Evolutionary conservation across 495 filamentous ascomycete genomes (phyloP).

Genomic region (Extremus antarcticus): DNA sequence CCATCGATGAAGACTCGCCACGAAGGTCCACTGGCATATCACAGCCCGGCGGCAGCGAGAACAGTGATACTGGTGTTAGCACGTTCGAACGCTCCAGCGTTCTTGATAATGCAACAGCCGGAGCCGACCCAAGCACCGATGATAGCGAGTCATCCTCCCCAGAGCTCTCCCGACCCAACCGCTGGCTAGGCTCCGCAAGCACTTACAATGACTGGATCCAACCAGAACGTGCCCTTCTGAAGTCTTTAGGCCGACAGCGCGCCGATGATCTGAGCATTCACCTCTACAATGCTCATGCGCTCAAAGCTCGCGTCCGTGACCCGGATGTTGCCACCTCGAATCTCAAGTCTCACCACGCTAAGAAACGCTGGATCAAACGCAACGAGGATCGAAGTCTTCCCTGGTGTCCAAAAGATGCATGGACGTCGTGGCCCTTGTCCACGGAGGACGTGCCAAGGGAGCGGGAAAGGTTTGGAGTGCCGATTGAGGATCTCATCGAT

Average conservation of each 20-base stretch:
- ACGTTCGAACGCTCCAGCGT: neutral
- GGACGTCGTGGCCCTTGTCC: slow-evolving; percentile 72
- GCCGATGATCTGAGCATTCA: slow-evolving; percentile 59
- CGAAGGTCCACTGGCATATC: neutral
- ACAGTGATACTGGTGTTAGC: neutral
- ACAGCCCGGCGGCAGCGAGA: neutral
- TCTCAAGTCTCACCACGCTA: slow-evolving; percentile 24
- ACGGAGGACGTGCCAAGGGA: slow-evolving; percentile 48
- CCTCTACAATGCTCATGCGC: slow-evolving; percentile 60
- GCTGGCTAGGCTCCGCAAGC: slow-evolving; percentile 40
- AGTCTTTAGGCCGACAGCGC: slow-evolving; percentile 44
- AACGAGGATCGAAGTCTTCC: slow-evolving; percentile 21
- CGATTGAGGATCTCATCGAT: slow-evolving; percentile 12
- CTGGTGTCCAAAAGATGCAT: slow-evolving; percentile 30
- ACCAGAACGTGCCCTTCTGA: slow-evolving; percentile 46
- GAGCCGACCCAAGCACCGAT: too few relatives aligned
- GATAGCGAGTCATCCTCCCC: neutral
- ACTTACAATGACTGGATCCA: slow-evolving; percentile 52
- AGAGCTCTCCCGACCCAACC: slow-evolving; percentile 36
- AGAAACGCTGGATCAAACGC: slow-evolving; percentile 26
- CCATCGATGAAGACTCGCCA: neutral
- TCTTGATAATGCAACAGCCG: too few relatives aligned
- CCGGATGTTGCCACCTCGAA: slow-evolving; percentile 18
- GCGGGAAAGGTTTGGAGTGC: slow-evolving; percentile 33
- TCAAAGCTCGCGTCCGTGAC: slow-evolving; percentile 40